Conservation (phyloP, 1,284 basidiomycete species). For the Coniophora puteana region DNA sequence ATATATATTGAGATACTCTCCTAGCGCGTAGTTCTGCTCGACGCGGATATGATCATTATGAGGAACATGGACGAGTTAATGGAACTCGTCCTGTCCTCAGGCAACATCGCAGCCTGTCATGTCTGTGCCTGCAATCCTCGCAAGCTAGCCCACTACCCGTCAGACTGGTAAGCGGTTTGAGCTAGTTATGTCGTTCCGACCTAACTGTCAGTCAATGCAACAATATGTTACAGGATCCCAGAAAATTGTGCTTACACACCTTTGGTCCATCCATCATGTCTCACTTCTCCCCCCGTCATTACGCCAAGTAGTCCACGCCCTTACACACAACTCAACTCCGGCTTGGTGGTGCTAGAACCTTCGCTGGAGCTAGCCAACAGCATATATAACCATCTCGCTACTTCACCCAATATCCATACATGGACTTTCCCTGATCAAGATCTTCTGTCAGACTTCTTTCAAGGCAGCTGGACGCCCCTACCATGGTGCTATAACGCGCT, state of each 20-base stretch:
- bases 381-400: constrained; percentile 62
- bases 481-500: constrained; percentile 87
- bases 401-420: constrained; percentile 62
- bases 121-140: constrained; percentile 94
- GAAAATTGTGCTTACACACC: constrained; percentile 83
- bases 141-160: constrained; percentile 79
- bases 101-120: constrained; percentile 82
- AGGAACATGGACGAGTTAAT: constrained; percentile 93
- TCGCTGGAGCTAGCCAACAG: constrained; percentile 48
- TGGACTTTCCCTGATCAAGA: constrained; percentile 94
- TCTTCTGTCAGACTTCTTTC: constrained; percentile 79
- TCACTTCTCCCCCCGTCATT: constrained; percentile 44
- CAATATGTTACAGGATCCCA: constrained; percentile 63
- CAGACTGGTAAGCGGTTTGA: constrained; percentile 68
- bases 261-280: constrained; percentile 48
- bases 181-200: constrained; percentile 2
- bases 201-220: constrained; percentile 3
- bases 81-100: constrained; percentile 58
- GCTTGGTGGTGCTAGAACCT: constrained; percentile 85
- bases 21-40: constrained; percentile 80
- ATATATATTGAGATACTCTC: constrained; percentile 2
- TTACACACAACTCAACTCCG: constrained; percentile 82
- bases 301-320: constrained; percentile 60
- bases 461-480: constrained; percentile 69
- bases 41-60: constrained; percentile 89